A percentile compares a stretch with the other conserved stretches of the same genome.
Evolutionary conservation across 495 filamentous ascomycete species (phyloP).

Genomic region (Aspergillus funiculosus): DNA sequence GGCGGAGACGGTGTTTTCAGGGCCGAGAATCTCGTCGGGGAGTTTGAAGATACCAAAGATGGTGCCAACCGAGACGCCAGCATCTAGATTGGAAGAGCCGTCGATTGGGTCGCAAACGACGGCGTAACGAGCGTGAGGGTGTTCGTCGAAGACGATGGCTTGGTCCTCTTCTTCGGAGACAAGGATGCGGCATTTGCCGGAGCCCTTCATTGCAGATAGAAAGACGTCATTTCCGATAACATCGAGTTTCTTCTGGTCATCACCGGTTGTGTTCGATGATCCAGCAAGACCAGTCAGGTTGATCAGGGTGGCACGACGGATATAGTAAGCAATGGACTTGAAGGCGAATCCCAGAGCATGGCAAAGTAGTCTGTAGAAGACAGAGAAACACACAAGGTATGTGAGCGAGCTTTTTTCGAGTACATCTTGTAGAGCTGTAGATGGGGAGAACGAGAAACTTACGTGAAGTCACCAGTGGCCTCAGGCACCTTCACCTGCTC

Average conservation of each 20-base stretch:
- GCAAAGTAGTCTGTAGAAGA: slow-evolving; percentile 67
- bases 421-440: background rate
- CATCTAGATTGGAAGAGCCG: slow-evolving; percentile 94
- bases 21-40: slow-evolving; percentile 59
- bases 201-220: slow-evolving; percentile 86
- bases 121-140: slow-evolving; percentile 78
- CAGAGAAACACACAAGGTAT: too few species aligned
- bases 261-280: slow-evolving; percentile 89
- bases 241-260: slow-evolving; percentile 99
- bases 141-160: slow-evolving; percentile 77
- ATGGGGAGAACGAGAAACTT: slow-evolving; percentile 25
- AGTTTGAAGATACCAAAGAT: slow-evolving; percentile 96
- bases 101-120: slow-evolving; percentile 98
- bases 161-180: slow-evolving; percentile 97
- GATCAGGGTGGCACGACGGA: slow-evolving; percentile 93
- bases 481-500: slow-evolving; percentile 89
- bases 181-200: slow-evolving; percentile 79
- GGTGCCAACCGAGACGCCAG: slow-evolving; percentile 95
- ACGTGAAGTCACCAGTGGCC: slow-evolving; percentile 98
- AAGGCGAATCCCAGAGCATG: slow-evolving; percentile 98
- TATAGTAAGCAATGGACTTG: slow-evolving; percentile 99
- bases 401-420: background rate
- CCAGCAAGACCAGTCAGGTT: slow-evolving; percentile 93
- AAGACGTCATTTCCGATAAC: slow-evolving; percentile 98
- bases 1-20: slow-evolving; percentile 52